phyloP scores from a whole-genome alignment of 2,329 filamentous ascomycete genomes.

The Phaeosphaeriaceae sp. region DNA sequence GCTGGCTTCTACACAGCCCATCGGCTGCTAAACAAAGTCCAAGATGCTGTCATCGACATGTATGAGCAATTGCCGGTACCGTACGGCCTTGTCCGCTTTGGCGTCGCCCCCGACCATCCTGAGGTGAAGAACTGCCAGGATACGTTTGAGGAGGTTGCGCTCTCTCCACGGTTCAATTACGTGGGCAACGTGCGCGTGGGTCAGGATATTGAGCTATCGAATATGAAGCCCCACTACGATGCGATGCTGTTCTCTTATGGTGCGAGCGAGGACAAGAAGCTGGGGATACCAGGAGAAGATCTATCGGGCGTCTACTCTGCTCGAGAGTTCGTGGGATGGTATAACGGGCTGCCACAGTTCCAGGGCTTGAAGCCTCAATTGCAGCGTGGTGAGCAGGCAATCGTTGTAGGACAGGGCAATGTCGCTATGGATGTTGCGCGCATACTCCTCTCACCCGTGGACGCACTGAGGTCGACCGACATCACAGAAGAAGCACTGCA shows the following conservation, averaged over 20 bases:
- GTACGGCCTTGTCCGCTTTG: slow-evolving; percentile 89
- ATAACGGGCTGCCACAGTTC: slow-evolving; percentile 91
- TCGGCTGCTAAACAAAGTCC: slow-evolving; percentile 77
- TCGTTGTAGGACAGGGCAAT: slow-evolving; percentile 94
- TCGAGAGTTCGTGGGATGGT: slow-evolving; percentile 95
- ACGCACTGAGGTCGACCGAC: slow-evolving; percentile 79
- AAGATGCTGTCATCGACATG: slow-evolving; percentile 84
- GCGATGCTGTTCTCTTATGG: slow-evolving; percentile 93
- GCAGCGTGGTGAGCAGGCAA: slow-evolving; percentile 76
- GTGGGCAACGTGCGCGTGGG: slow-evolving; percentile 89
- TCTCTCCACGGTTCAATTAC: slow-evolving; percentile 84
- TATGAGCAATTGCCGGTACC: slow-evolving; percentile 93
- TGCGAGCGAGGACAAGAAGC: slow-evolving; percentile 79
- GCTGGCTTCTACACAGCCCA: slow-evolving; percentile 96
- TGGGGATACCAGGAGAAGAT: slow-evolving; percentile 82
- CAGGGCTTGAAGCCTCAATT: slow-evolving; percentile 76
- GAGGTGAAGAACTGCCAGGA: slow-evolving; percentile 99
- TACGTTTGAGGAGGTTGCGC: slow-evolving; percentile 88
- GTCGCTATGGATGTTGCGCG: slow-evolving; percentile 93
- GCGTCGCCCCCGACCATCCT: slow-evolving; percentile 97
- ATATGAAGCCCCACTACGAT: slow-evolving; percentile 84
- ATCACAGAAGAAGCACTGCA: slow-evolving; percentile 86
- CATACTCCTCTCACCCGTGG: slow-evolving; percentile 79
- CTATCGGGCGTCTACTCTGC: slow-evolving; percentile 83
- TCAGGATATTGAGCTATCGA: slow-evolving; percentile 68